Percentiles rank a stretch among this genome's conserved stretches.
Evolutionary conservation across 225 moss, liverwort and hornwort genomes (phyloP).

Genomic region (Polytrichum formosum): DNA sequence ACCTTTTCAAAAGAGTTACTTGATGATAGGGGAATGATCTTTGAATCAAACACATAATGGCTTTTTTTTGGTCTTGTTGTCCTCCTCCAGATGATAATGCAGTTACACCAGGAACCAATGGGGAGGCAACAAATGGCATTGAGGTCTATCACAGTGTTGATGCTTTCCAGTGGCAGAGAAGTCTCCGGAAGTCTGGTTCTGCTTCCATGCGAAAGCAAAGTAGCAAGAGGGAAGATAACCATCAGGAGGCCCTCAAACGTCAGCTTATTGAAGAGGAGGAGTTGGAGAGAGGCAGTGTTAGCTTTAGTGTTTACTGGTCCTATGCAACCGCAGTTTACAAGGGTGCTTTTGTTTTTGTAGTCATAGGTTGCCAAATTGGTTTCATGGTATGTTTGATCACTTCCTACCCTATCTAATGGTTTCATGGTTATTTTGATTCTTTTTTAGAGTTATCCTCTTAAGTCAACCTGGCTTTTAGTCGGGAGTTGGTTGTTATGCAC

Average conservation of each 20-base stretch:
- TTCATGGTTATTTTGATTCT: not conserved
- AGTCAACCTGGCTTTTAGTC: too few relatives aligned
- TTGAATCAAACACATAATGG: not conserved
- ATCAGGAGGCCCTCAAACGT: constrained; percentile 18
- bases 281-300: constrained; percentile 57
- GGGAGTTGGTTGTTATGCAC: too few relatives aligned
- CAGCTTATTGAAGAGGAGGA: constrained; percentile 75
- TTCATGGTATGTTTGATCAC: constrained; percentile 40
- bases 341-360: constrained; percentile 29
- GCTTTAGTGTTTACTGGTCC: constrained; percentile 46
- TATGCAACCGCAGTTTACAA: constrained; percentile 55
- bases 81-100: constrained; percentile 2
- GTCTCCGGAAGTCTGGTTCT: constrained; percentile 37
- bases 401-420: not conserved
- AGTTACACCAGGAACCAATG: not conserved
- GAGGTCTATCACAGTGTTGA: constrained; percentile 27
- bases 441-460: not conserved
- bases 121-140: constrained; percentile 18
- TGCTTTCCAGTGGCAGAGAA: constrained; percentile 36
- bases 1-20: not conserved
- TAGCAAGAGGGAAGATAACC: constrained; percentile 29
- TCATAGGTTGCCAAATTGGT: constrained; percentile 27
- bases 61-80: not conserved
- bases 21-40: not conserved
- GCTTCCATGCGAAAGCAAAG: constrained; percentile 35